phyloP scores from a whole-genome alignment of 495 filamentous ascomycete genomes.

The Neurospora sp. region DNA sequence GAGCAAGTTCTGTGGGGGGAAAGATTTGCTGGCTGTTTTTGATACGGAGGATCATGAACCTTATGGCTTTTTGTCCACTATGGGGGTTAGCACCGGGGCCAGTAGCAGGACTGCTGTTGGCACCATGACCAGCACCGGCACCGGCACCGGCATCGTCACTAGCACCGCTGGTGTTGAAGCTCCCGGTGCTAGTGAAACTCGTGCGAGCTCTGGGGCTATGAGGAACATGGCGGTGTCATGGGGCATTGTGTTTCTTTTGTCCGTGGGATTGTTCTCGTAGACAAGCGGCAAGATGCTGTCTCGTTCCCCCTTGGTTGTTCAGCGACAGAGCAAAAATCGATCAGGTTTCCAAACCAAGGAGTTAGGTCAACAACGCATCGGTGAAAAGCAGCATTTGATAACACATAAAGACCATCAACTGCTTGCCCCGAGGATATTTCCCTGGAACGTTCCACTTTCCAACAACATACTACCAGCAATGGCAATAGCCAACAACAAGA shows the following conservation, averaged over 20 bases:
- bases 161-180: neutral
- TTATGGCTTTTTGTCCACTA: neutral
- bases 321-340: too few species aligned
- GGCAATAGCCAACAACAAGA: too few species aligned
- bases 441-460: too few species aligned
- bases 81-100: neutral
- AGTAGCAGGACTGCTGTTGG: neutral
- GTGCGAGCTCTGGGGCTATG: neutral
- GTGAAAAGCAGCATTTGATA: too few species aligned
- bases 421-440: too few species aligned
- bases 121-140: neutral
- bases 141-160: neutral
- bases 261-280: neutral
- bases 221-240: neutral
- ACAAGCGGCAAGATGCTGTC: too few species aligned
- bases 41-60: neutral
- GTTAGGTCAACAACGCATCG: too few species aligned
- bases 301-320: too few species aligned
- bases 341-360: too few species aligned
- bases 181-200: neutral
- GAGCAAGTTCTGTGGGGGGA: slow-evolving; percentile 11
- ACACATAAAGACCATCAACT: too few species aligned
- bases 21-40: neutral
- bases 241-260: neutral
- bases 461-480: too few species aligned